Base-by-base conservation (phyloP, 1,284 basidiomycete species). In the Ceratobasidium sp. region DNA sequence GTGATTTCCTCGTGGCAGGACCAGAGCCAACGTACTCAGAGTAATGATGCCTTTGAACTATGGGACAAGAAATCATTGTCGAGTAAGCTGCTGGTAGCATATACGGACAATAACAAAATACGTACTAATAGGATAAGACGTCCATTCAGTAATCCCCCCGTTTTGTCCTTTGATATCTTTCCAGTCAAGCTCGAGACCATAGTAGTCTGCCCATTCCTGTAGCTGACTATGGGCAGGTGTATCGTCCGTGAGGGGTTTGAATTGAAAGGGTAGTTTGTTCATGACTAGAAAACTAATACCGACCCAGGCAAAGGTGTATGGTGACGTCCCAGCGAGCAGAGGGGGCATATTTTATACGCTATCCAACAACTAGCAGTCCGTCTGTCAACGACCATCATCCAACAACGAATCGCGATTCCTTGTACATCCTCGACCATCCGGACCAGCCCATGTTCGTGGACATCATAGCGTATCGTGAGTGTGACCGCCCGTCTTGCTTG, bases 11-110 rank as follows among this genome's bases (percentile, higher is more conserved):
- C 62, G 17, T 28, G 12, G 46, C 13, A 15, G 40, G 2, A 5
- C 73, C 73, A n/a, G 15, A 6, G 23, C 62, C 52, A 26, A n/a
- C 33, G 23, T 57, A 76, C 28, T 66, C 9, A 15, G 46, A 13
- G 52, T 66, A 76, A 15, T 10, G 61, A n/a, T 52, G 17, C 33
- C 52, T 62, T 76, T 76, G 48, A 38, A 76, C 73, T 76, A 56
- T 33, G 33, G 1, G 20, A 54, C 28, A 3, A 7, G 1, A 48
- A 26, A 54, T 46, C 3, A 52, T 52, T 7, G 9, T 9, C 9
- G 10, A 10, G 64, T n/a, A 15, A 17, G 12, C 10, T 38, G 12
- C 15, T 10, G 4, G 33, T 4, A 42, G 20, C n/a, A 42, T 20
- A 0, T 23, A 23, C 13, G 50, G 23, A 33, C 6, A 26, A 33